Evolutionary conservation across 2,329 filamentous ascomycete species (phyloP).

Genomic region (Monosporascus cannonballus): DNA sequence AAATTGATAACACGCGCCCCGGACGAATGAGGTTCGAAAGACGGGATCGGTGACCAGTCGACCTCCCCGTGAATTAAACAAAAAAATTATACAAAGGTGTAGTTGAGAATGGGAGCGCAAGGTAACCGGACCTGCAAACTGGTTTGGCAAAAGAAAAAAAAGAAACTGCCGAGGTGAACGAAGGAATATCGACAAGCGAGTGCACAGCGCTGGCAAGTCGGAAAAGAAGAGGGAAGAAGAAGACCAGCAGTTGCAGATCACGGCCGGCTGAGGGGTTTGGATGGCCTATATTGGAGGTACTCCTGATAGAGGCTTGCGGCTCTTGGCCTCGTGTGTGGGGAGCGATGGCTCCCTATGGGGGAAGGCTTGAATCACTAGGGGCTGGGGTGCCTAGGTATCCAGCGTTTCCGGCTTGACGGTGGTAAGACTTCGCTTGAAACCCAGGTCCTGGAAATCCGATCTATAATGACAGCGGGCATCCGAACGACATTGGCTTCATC

Average conservation of each 20-base stretch:
- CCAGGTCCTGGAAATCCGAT: conserved; percentile 45
- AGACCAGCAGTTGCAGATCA: conserved; percentile 20
- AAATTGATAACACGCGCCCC: neutral
- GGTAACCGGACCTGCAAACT: conserved; percentile 49
- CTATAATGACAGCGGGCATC: conserved; percentile 49
- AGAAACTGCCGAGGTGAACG: conserved; percentile 40
- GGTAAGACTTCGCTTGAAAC: conserved; percentile 37
- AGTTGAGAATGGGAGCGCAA: conserved; percentile 28
- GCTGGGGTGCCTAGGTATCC: conserved; percentile 30
- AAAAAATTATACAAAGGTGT: conserved; percentile 14
- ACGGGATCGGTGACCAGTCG: conserved; percentile 5
- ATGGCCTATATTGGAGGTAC: conserved; percentile 33
- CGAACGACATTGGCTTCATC: conserved; percentile 38
- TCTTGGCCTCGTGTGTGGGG: conserved; percentile 20
- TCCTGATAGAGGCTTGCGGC: conserved; percentile 14
- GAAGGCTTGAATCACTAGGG: conserved; percentile 35
- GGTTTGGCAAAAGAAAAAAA: conserved; percentile 28
- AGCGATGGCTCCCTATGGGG: conserved; percentile 31
- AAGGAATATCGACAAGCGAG: conserved; percentile 47
- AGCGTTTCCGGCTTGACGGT: conserved; percentile 33
- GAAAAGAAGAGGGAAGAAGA: conserved; percentile 25
- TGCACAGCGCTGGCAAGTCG: conserved; percentile 40
- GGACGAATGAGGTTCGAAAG: neutral
- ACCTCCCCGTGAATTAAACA: neutral
- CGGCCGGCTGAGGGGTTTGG: conserved; percentile 14